These are phyloP conservation scores for Vigna radiata DNA, from an alignment of 306 rosid genomes.

Conservation along the genomic window DNA sequence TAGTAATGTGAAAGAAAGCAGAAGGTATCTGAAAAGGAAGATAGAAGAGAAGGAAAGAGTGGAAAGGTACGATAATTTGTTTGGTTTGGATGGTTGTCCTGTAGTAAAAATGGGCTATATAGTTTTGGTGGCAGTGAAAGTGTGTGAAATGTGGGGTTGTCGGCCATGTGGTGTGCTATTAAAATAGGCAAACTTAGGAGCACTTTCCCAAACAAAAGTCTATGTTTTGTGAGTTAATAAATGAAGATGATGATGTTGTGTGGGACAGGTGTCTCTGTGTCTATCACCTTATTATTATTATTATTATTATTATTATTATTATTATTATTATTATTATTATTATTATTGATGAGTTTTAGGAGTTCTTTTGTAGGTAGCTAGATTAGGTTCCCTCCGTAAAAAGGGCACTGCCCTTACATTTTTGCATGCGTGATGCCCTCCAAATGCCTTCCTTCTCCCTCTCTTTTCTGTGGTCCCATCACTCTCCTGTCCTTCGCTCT, in stretches of 20 bases:
- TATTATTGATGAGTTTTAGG: no score
- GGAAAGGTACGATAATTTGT: not conserved
- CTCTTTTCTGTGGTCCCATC: conserved; percentile 35
- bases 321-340: no score
- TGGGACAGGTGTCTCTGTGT: no score
- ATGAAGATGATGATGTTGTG: no score
- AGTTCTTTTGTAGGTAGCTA: no score
- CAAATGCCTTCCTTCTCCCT: not conserved
- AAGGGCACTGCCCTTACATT: conserved; percentile 22
- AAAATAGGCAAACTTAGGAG: conserved; percentile 24
- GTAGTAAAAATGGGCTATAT: not conserved
- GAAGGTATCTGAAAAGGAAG: no score
- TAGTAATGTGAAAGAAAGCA: no score
- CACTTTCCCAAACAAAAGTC: not conserved
- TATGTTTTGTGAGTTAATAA: no score
- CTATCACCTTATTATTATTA: no score
- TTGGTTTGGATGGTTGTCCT: conserved; percentile 44
- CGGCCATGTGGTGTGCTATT: conserved; percentile 61
- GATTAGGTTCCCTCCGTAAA: not conserved
- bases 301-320: no score
- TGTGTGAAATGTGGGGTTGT: conserved; percentile 53
- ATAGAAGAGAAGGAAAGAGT: not conserved
- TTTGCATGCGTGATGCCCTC: not conserved
- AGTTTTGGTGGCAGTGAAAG: conserved; percentile 48
- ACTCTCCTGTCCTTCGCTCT: not conserved